These are phyloP conservation scores for Mediolabrus comicus DNA, from an alignment of 108 stramenopile genomes.

Conservation along the genomic window DNA sequence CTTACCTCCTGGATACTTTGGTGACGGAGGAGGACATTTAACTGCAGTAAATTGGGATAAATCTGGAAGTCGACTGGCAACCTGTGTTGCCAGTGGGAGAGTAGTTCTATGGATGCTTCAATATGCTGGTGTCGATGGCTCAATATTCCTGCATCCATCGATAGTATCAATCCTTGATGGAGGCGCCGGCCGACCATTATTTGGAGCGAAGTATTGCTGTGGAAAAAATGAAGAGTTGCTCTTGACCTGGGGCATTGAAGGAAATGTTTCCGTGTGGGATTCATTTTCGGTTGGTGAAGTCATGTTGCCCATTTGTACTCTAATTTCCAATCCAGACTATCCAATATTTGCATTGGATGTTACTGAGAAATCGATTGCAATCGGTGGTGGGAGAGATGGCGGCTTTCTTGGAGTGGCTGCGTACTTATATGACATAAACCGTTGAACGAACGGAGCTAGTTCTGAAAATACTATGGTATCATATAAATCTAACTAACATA, in stretches of 20 bases:
- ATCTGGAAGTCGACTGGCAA: slow-evolving; percentile 65
- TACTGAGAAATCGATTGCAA: slow-evolving; percentile 32
- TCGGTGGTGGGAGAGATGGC: slow-evolving; percentile 61
- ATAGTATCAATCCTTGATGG: slow-evolving; percentile 77
- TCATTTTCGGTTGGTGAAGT: slow-evolving; percentile 59
- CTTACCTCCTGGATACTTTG: slow-evolving; percentile 33
- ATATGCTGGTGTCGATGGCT: slow-evolving; percentile 21
- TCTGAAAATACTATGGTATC: not conserved
- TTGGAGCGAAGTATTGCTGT: slow-evolving; percentile 70
- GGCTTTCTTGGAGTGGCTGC: slow-evolving; percentile 29
- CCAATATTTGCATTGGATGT: slow-evolving; percentile 77
- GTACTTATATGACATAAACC: slow-evolving; percentile 2
- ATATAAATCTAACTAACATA: not conserved
- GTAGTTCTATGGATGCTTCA: slow-evolving; percentile 59
- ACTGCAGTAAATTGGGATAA: slow-evolving; percentile 82
- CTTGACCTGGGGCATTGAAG: slow-evolving; percentile 87
- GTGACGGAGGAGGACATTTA: slow-evolving; percentile 50
- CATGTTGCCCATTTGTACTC: slow-evolving; percentile 64
- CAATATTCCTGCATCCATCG: slow-evolving; percentile 32
- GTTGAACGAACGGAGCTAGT: not conserved
- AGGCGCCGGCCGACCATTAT: slow-evolving; percentile 67
- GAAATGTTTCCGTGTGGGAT: slow-evolving; percentile 80
- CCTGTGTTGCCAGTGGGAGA: slow-evolving; percentile 79
- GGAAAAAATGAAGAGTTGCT: slow-evolving; percentile 59
- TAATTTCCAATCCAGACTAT: slow-evolving; percentile 58